Evolutionary conservation across 2,329 filamentous ascomycete species (phyloP), one percentile per base, ranked within the genome.

Genomic region (Calonectria leucothoes): DNA sequence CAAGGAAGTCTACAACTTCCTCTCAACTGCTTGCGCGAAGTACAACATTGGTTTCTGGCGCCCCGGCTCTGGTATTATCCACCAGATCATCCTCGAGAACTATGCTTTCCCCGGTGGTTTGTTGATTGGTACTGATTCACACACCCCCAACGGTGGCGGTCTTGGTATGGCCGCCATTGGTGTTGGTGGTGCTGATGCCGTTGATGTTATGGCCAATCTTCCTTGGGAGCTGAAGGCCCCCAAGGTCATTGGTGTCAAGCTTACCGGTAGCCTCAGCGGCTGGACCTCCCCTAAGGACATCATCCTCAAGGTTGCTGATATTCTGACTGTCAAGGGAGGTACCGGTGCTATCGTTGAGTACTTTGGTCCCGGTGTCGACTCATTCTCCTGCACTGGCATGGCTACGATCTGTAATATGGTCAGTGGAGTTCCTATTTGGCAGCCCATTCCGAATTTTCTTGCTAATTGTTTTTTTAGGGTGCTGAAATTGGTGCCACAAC

Each of bases 21-120:
- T 99, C 84, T 92, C 95, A 75, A 93, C 93, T 76, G 94, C 96
- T 78, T 98, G 96, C 86, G 96, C 96, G 84, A 99, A 98, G 91
- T 99, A 98, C 91, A 96, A 98, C 91, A 98, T 98, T 86, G 97
- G 97, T 90, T 98, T 98, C 93, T 99, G 97, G 97, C 95, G 92
- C 87, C 97, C 97, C 78, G 97, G 97, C 81, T 98, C 96, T 85
- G 97, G 97, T 91, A 99, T 98, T 86, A 99, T 99, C 82, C 97
- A 99, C 89, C 97, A 98, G 90, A 98, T 98, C 84, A 88, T 98
- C 77, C 92, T 98, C 73, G 97, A 99, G 90, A 98, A 98, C 91
- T 98, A 98, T 86, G 96, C 96, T 85, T 98, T 98, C 93, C 97
- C 97, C 78, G 97, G 97, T 91, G 96, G 94, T 91, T 92, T 99